Conservation (phyloP, 163 green algal species). For the Prototheca wickerhamii region DNA sequence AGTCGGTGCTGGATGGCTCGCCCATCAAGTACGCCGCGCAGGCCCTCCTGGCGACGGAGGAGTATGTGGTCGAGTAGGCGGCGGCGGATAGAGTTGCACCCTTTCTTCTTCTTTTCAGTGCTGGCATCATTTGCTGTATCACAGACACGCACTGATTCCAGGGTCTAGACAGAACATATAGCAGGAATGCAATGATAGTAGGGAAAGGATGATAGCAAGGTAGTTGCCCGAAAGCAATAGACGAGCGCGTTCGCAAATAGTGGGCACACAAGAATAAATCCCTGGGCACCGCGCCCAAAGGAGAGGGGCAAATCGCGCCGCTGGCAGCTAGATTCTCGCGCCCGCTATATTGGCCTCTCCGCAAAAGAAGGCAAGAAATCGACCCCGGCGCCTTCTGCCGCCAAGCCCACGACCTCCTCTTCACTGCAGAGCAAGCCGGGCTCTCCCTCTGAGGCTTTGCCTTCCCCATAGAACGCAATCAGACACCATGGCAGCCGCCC, state of each 20-base stretch:
- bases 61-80: slow-evolving; percentile 40
- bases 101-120: neutral
- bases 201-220: too few species aligned
- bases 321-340: neutral
- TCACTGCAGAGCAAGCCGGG: neutral
- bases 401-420: neutral
- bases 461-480: neutral
- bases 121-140: too few species aligned
- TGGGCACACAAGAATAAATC: too few species aligned
- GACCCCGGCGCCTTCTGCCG: neutral
- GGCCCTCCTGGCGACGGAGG: slow-evolving; percentile 39
- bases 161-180: too few species aligned
- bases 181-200: too few species aligned
- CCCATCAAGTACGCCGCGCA: slow-evolving; percentile 48
- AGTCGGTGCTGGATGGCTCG: slow-evolving; percentile 16
- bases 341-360: too few species aligned
- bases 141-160: too few species aligned
- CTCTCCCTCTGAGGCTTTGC: slow-evolving; percentile 4
- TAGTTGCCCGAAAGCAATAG: too few species aligned
- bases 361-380: too few species aligned
- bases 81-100: neutral
- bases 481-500: slow-evolving; percentile 40
- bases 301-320: too few species aligned
- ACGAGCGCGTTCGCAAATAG: too few species aligned
- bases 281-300: too few species aligned